Evolutionary conservation across 331 rosid genomes (phyloP).

Genomic region (Prunus yedoensis): DNA sequence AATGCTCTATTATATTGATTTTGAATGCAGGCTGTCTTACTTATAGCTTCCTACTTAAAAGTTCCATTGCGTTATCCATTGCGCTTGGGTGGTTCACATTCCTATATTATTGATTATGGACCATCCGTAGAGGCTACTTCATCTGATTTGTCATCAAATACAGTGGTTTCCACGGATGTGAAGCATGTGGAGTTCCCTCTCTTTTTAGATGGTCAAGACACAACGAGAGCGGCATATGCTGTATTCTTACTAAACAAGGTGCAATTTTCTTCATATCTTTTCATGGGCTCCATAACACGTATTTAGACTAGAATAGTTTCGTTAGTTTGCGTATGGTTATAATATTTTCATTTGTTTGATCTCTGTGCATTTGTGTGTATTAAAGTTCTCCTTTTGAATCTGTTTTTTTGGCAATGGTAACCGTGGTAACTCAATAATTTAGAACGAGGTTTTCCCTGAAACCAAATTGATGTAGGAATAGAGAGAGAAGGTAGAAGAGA

Average conservation of each 20-base stretch:
- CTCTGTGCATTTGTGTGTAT: not conserved
- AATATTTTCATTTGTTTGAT: not conserved
- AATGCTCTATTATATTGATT: constrained; percentile 9
- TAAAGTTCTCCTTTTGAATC: not conserved
- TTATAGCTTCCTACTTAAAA: constrained; percentile 75
- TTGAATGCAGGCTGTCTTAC: constrained; percentile 81
- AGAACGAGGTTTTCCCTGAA: not conserved
- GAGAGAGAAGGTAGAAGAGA: not conserved
- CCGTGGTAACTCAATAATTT: not conserved
- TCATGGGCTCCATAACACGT: not conserved
- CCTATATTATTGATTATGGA: constrained; percentile 73
- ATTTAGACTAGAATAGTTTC: not conserved
- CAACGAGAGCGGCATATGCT: constrained; percentile 92
- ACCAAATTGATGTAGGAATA: not conserved
- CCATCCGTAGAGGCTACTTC: constrained; percentile 62
- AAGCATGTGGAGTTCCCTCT: constrained; percentile 85
- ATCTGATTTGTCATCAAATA: constrained; percentile 51
- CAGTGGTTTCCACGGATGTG: constrained; percentile 33
- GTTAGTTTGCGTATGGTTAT: not conserved
- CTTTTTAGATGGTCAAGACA: constrained; percentile 91
- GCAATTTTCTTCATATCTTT: constrained; percentile 15
- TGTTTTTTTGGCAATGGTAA: not conserved
- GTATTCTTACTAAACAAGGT: constrained; percentile 94
- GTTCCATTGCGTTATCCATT: constrained; percentile 91
- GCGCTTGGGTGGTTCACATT: constrained; percentile 80